phyloP scores from a whole-genome alignment of 176 grass and related monocot genomes.

The Cenchrus purpureus region DNA sequence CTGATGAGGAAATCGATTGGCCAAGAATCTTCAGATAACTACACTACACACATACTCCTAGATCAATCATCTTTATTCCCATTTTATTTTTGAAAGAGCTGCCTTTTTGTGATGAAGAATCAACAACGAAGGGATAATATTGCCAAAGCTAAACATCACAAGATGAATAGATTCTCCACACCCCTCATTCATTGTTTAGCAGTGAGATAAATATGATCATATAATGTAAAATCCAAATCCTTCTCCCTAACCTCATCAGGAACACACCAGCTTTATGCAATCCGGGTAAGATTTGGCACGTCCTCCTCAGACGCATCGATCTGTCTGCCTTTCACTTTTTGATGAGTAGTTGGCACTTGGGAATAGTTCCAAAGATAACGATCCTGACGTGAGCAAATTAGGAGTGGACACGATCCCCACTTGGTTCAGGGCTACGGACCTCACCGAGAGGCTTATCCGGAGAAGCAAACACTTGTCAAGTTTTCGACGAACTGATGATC shows the following conservation, averaged over 20 bases:
- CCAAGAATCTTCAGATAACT: background rate
- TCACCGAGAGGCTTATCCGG: background rate
- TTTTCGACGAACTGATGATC: background rate
- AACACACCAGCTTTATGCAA: background rate
- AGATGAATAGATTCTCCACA: background rate
- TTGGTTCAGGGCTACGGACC: background rate
- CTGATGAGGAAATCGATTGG: background rate
- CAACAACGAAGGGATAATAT: background rate
- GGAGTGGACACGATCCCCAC: background rate
- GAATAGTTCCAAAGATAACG: conserved; percentile 7
- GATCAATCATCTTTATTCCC: background rate
- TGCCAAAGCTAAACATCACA: background rate
- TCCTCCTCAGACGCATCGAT: background rate
- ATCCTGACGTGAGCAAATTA: background rate
- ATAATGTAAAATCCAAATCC: background rate
- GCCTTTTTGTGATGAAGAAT: background rate
- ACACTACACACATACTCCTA: background rate
- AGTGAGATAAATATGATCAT: background rate
- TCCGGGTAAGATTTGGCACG: background rate
- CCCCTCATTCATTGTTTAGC: background rate
- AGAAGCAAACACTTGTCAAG: background rate
- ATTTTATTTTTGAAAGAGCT: background rate
- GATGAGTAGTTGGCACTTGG: background rate
- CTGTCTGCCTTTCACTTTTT: conserved; percentile 1
- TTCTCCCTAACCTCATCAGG: background rate